Evolutionary conservation across 371 early-diverging fungal species (phyloP), one percentile per base, ranked within the genome.

Genomic region (Encephalitozoon cuniculi): DNA sequence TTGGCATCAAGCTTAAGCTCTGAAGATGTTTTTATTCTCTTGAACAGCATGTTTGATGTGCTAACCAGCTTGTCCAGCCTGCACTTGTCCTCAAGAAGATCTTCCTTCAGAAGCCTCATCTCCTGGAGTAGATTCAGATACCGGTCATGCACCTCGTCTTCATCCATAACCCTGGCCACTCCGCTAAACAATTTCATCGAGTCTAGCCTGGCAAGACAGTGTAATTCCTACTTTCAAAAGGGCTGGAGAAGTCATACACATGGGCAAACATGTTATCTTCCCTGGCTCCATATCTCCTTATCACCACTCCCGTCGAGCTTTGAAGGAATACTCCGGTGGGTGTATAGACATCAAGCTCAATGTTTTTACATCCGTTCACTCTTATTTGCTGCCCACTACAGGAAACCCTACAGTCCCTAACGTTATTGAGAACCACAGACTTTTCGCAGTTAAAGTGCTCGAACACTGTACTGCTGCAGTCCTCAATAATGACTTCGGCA

Each of bases 1-100:
- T 68, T 74, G 0, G 82, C 79, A 70, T 82, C 82, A 15, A 82
- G 59, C 32, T 79, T 69, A 30, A 82, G 75, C 46, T 79, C 79
- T 32, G 39, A 52, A 26, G 74, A 54, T n/a, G 68, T 79, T 54
- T 43, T 51, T 12, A 82, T 78, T 9, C 51, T 32, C 21, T 41
- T 67, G 25, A 82, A 70, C 12, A 82, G 68, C 30, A 32, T 44
- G 51, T 82, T 79, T 3, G 77, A 75, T 66, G 59, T 63, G 25
- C 68, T 49, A 46, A 79, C 44, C 12, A 82, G 46, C 2, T 73
- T 41, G 53, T 74, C 69, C 15, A 80, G 39, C 12, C 46, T 39
- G 40, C 28, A 34, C 30, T 23, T 26, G 37, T 73, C 71, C 65
- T 82, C 79, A 51, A 9, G n/a, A 52, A 28, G 23, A 0, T n/a